Base-by-base conservation (phyloP, 2,329 filamentous ascomycete genomes). In the Lachnellula subtilissima region DNA sequence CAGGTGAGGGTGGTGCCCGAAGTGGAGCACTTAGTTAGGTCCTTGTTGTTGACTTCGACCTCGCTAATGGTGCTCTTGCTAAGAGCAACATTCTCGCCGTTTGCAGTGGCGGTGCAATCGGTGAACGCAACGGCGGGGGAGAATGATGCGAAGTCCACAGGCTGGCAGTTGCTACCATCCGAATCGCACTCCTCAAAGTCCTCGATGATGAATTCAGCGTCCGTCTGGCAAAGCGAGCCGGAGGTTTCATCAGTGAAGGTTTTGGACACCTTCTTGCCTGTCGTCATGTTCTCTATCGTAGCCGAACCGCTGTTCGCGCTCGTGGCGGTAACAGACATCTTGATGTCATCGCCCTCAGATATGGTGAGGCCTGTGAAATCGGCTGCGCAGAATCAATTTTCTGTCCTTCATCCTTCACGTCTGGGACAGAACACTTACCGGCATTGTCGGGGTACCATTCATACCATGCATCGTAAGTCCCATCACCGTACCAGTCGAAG, bases 191-290 rank as follows among this genome's bases (percentile, higher is more conserved):
- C 37, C 17, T 40, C 71, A 58, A 78, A 79, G 56, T 79, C 75
- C 63, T 77, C 75, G 11, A 77, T 74, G 52, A 78, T 77, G 75
- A 76, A 79, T 50, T 78, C 76, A 2, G 74, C 76, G 51, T 78
- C 77, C 50, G 72, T 69, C 37, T 74, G 72, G 28, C 68, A 72
- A 15, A 77, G 68, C 19, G 46, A 17, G 28, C 35, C 52, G 8
- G 37, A n/a, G 8, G 14, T 15, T 14, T 53, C 32, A 5, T 70
- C 70, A 11, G 49, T 65, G 50, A 78, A 68, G 2, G 69, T 74
- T 66, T 78, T 68, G 50, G 69, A 72, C 23, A 74, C 74, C 5
- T 60, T 70, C 61, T 75, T 58, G 15, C 77, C 77, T 2, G 70
- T 77, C 9, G 70, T 71, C 47, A 70, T 58, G 59, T 80, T 79